Percentiles rank a stretch among this genome's conserved stretches.
Evolutionary conservation across 2,329 filamentous ascomycete genomes (phyloP).

Genomic region (Phialemonium atrogriseum): DNA sequence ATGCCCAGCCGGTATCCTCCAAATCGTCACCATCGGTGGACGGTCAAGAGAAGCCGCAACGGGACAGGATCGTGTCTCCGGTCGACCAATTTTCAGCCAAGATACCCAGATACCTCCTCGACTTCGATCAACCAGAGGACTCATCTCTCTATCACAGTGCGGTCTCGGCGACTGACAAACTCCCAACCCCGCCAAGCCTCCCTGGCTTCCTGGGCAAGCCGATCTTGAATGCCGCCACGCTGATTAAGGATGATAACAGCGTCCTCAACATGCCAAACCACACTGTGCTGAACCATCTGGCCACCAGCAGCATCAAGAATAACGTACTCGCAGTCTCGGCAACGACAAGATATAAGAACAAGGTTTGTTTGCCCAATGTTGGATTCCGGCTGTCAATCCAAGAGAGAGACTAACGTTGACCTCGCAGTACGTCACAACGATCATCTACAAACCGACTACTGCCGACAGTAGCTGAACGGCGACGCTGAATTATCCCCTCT

Average conservation of each 20-base stretch:
- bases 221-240: slow-evolving; percentile 82
- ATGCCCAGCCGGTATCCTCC: slow-evolving; percentile 20
- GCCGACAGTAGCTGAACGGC: slow-evolving; percentile 36
- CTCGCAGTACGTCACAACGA: slow-evolving; percentile 84
- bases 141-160: slow-evolving; percentile 66
- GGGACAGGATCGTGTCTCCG: slow-evolving; percentile 47
- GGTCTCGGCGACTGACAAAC: slow-evolving; percentile 63
- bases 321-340: slow-evolving; percentile 91
- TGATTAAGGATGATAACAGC: slow-evolving; percentile 97
- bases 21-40: slow-evolving; percentile 23
- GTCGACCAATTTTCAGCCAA: slow-evolving; percentile 58
- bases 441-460: slow-evolving; percentile 87
- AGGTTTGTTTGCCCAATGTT: slow-evolving; percentile 50
- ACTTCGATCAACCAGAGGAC: slow-evolving; percentile 81
- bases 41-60: slow-evolving; percentile 36
- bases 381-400: too few species aligned
- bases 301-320: slow-evolving; percentile 96
- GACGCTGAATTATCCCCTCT: too few species aligned
- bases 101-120: slow-evolving; percentile 77
- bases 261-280: slow-evolving; percentile 96
- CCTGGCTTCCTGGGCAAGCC: slow-evolving; percentile 91
- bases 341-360: slow-evolving; percentile 94
- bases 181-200: slow-evolving; percentile 76
- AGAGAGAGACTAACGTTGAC: slow-evolving; percentile 15
- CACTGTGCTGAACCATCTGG: slow-evolving; percentile 90